Conservation (phyloP, 441 rosid species). For the Populus tomentosa region DNA sequence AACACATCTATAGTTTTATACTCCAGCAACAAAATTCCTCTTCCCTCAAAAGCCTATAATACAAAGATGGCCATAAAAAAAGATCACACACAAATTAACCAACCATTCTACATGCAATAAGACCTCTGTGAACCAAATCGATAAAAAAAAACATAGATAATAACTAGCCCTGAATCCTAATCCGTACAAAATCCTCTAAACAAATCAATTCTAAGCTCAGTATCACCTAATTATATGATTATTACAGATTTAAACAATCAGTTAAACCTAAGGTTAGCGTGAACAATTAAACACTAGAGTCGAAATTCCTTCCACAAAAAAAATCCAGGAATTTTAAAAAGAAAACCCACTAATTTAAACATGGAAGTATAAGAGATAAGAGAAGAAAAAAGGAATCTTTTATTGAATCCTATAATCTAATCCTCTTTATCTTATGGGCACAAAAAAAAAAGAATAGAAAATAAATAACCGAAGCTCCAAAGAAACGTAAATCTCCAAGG, state of each 20-base stretch:
- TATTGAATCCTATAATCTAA: background rate
- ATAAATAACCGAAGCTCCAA: background rate
- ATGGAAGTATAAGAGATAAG: background rate
- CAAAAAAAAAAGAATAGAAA: background rate
- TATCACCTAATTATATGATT: background rate
- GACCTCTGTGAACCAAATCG: background rate
- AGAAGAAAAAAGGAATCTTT: background rate
- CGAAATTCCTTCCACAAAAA: background rate
- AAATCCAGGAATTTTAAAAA: background rate
- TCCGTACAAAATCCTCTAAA: background rate
- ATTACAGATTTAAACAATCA: background rate
- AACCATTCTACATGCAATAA: background rate
- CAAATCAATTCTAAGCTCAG: background rate
- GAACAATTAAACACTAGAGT: background rate
- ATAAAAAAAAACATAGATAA: background rate
- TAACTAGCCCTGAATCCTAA: background rate
- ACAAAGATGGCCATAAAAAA: background rate
- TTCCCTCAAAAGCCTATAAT: constrained; percentile 23
- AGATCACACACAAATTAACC: background rate
- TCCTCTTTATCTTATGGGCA: background rate
- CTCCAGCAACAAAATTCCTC: background rate
- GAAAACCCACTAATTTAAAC: background rate
- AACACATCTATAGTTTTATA: constrained; percentile 23
- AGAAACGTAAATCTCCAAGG: background rate
- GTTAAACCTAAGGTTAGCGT: background rate